Percentiles rank a stretch among this genome's conserved stretches.
Evolutionary conservation across 495 filamentous ascomycete genomes (phyloP).

Genomic region (Parmelia sp.): DNA sequence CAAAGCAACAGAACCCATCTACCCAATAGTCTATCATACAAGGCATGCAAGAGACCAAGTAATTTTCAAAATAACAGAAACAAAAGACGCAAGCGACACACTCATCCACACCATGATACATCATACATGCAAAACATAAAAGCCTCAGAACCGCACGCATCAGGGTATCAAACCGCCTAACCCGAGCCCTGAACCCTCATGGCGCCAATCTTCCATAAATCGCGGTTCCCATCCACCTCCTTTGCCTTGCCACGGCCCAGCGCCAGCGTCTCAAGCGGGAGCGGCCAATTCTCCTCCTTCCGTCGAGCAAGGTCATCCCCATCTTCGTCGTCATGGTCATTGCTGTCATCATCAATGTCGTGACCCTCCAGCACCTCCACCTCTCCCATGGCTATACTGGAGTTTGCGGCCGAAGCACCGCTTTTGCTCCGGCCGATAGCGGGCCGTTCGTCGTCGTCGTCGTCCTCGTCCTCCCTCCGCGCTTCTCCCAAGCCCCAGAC

Average conservation of each 20-base stretch:
- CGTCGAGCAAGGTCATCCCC: neutral
- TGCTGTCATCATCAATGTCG: neutral
- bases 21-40: no score
- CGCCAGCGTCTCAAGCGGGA: neutral
- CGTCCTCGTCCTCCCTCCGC: neutral
- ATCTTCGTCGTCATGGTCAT: neutral
- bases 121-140: neutral
- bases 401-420: neutral
- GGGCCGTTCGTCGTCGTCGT: neutral
- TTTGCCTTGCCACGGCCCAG: neutral
- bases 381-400: neutral
- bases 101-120: neutral
- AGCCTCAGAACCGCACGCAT: no score
- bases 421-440: neutral
- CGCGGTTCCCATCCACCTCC: neutral
- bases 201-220: neutral
- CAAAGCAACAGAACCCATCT: no score
- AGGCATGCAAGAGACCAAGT: no score
- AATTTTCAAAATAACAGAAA: no score
- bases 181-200: neutral
- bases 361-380: neutral
- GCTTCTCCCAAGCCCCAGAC: slow-evolving; percentile 9
- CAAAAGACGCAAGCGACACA: no score
- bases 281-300: neutral
- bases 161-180: neutral